These are phyloP conservation scores for Daldinia grandis DNA, from an alignment of 495 filamentous ascomycete genomes.

Conservation along the genomic window DNA sequence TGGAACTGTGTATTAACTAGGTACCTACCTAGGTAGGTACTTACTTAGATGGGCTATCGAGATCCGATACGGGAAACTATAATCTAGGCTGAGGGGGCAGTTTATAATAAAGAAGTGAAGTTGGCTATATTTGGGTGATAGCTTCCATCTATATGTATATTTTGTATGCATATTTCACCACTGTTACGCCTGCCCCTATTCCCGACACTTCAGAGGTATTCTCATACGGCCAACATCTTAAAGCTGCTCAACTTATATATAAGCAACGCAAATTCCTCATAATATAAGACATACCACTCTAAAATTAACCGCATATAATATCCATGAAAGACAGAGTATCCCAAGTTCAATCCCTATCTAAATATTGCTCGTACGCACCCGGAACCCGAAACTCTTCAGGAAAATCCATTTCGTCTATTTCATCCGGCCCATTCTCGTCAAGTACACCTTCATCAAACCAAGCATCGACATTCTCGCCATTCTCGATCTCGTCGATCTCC, in stretches of 20 bases:
- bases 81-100: background rate
- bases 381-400: constrained; percentile 13
- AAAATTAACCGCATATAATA: background rate
- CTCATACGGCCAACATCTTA: background rate
- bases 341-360: background rate
- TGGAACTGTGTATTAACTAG: background rate
- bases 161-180: too few species aligned
- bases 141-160: too few species aligned
- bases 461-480: constrained; percentile 41
- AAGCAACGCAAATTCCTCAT: background rate
- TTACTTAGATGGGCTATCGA: background rate
- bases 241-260: background rate
- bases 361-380: background rate
- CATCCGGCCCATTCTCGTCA: constrained; percentile 16
- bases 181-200: constrained; percentile 12
- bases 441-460: constrained; percentile 35
- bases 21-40: too few species aligned
- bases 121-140: background rate
- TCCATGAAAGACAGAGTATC: background rate
- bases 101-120: background rate
- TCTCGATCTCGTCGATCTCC: constrained; percentile 49
- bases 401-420: background rate
- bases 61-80: background rate
- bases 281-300: background rate
- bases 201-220: background rate